Evolutionary conservation across 2,329 filamentous ascomycete species (phyloP).

Genomic region (Verticillium dahliae): DNA sequence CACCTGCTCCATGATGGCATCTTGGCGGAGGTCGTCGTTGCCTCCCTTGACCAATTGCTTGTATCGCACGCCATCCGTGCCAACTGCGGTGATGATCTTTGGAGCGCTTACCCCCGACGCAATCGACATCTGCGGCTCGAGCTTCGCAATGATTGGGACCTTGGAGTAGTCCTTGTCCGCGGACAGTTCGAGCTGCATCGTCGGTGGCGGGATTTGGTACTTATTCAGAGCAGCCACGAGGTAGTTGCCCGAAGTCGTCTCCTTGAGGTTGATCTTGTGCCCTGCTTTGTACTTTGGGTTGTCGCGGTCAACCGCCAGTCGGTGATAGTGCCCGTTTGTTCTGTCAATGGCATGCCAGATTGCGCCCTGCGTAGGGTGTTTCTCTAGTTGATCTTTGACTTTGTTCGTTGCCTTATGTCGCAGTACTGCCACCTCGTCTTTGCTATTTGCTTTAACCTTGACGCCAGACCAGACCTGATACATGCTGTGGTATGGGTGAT

Average conservation of each 20-base stretch:
- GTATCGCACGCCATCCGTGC: slow-evolving; percentile 70
- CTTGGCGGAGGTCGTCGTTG: slow-evolving; percentile 91
- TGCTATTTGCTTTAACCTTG: slow-evolving; percentile 59
- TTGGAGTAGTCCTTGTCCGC: slow-evolving; percentile 67
- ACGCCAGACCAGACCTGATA: slow-evolving; percentile 89
- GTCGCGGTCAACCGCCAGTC: slow-evolving; percentile 59
- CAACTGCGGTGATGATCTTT: slow-evolving; percentile 82
- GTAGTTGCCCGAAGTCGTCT: slow-evolving; percentile 54
- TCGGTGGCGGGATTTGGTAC: slow-evolving; percentile 77
- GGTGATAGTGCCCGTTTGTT: slow-evolving; percentile 61
- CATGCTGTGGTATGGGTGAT: slow-evolving; percentile 96
- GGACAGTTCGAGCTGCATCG: slow-evolving; percentile 74
- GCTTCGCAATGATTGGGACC: slow-evolving; percentile 66
- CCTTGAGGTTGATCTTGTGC: slow-evolving; percentile 56
- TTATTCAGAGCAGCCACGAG: slow-evolving; percentile 58
- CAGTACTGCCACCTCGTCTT: slow-evolving; percentile 68
- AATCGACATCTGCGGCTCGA: slow-evolving; percentile 73
- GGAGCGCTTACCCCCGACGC: slow-evolving; percentile 87
- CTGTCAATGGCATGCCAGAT: slow-evolving; percentile 69
- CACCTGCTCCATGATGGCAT: slow-evolving; percentile 98
- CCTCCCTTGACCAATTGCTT: slow-evolving; percentile 94
- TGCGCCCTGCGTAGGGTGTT: slow-evolving; percentile 38
- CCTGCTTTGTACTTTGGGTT: slow-evolving; percentile 61
- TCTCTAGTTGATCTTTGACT: slow-evolving; percentile 56
- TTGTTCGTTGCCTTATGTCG: slow-evolving; percentile 67